Base-by-base conservation (phyloP, 1,284 basidiomycete genomes). In the Puccinia hordei region DNA sequence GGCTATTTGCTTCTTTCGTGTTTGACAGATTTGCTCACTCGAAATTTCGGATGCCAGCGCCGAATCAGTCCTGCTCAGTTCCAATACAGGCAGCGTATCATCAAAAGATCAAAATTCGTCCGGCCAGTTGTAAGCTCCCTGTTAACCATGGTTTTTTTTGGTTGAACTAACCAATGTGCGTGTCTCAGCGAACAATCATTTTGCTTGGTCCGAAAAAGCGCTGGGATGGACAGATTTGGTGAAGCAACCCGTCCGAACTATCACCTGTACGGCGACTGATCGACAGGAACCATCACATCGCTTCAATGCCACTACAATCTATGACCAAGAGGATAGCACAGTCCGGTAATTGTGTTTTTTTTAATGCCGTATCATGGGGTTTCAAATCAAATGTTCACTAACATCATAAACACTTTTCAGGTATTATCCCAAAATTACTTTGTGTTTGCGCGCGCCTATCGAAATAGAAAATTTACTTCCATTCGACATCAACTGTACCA, bases 391-490 rank as follows among this genome's bases (percentile, higher is more conserved):
- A 55, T 38, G 57, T 24, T 55, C 22, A 55, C 24, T 22, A 73
- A 44, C 15, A 22, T 73, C 8, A 44, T 3, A 38, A 73, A 61
- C 12, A 61, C 59, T 74, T 61, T 17, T 49, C 57, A 80, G 77
- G 44, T 71, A 80, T 63, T 80, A 80, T 65, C 77, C 77, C 38
- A 80, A 71, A 51, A 71, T 80, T 41, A 73, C 77, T n/a, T 73
- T 72, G 55, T 57, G 38, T 19, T 73, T 71, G 59, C 51, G 77
- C 33, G 68, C 77, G 27, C 77, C 77, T 27, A 80, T 80, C 51
- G 97, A 99, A 85, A 88, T 99, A 13, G 97, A 99, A 87, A 99
- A 99, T 84, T 87, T 99, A 33, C 87, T 99, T 63, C 98, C 98
- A 0, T 98, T 93, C 87, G 95, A 99, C 85, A 87, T 99, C 79